phyloP scores from a whole-genome alignment of 768 basidiomycete genomes.

The Pulveroboletus sp. region DNA sequence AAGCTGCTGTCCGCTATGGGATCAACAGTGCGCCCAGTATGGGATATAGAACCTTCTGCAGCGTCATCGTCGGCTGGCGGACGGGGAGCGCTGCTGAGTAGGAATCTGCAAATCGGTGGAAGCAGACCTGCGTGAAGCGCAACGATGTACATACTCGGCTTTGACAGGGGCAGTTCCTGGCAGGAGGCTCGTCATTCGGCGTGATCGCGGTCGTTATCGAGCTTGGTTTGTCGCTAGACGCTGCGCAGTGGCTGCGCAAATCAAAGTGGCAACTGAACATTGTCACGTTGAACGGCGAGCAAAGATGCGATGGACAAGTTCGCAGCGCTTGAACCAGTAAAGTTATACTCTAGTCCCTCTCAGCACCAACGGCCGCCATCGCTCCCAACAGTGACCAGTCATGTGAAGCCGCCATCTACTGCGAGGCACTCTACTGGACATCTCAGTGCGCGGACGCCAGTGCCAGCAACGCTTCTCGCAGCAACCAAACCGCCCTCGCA shows the following conservation, averaged over 20 bases:
- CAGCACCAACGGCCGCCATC: conserved; percentile 23
- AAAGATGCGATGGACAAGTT: conserved; percentile 71
- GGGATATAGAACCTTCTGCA: conserved; percentile 55
- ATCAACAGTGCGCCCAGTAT: conserved; percentile 17
- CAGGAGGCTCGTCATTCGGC: conserved; percentile 11
- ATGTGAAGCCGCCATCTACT: conserved; percentile 7
- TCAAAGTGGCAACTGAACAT: background rate
- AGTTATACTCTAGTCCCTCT: conserved; percentile 40
- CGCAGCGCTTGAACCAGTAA: conserved; percentile 74
- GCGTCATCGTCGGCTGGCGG: conserved; percentile 49
- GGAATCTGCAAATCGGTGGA: conserved; percentile 33
- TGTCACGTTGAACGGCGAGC: conserved; percentile 2
- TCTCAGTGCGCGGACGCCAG: conserved; percentile 1
- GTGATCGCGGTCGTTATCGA: background rate
- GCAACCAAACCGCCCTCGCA: conserved; percentile 26
- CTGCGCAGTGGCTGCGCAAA: conserved; percentile 11
- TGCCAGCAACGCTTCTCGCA: conserved; percentile 10
- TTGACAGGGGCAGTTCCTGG: conserved; percentile 53
- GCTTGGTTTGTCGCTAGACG: background rate
- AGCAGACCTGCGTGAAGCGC: background rate
- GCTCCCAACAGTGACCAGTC: conserved; percentile 9
- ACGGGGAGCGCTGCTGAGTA: conserved; percentile 29
- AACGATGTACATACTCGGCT: conserved; percentile 37
- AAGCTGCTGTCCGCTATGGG: conserved; percentile 32
- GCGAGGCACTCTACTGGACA: conserved; percentile 5